Conservation (phyloP, 2,329 filamentous ascomycete species). For the Fonsecaea nubica region DNA sequence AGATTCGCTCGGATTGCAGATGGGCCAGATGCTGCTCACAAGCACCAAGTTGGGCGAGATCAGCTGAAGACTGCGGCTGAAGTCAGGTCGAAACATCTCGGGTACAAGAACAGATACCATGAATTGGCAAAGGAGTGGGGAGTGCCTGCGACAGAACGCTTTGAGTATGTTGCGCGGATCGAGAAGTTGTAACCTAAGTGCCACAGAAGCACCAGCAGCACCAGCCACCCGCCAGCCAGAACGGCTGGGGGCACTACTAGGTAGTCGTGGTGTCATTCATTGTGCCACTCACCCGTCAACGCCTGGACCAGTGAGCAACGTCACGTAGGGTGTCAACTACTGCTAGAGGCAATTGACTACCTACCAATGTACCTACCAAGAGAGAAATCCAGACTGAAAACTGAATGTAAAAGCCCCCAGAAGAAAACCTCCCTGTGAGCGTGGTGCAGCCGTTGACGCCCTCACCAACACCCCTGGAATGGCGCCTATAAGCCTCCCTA, state of each 20-base stretch:
- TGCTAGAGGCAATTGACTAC: neutral
- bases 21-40: conserved; percentile 86
- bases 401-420: neutral
- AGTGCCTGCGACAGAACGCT: conserved; percentile 10
- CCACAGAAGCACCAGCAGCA: neutral
- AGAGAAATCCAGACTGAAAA: neutral
- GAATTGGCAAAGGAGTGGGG: conserved; percentile 13
- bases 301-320: too few species aligned
- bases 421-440: neutral
- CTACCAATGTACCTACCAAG: neutral
- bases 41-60: conserved; percentile 54
- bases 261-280: too few species aligned
- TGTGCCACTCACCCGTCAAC: neutral
- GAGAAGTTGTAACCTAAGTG: neutral
- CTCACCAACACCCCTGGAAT: neutral
- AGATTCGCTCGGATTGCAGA: conserved; percentile 78
- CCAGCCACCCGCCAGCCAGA: neutral
- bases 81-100: conserved; percentile 13
- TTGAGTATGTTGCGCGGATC: conserved; percentile 14
- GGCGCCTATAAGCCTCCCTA: neutral
- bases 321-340: neutral
- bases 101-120: conserved; percentile 18
- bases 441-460: too few species aligned
- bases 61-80: conserved; percentile 25
- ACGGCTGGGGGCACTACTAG: neutral